Base-by-base conservation (phyloP, 495 filamentous ascomycete genomes). In the Penicillium longicatenatum region DNA sequence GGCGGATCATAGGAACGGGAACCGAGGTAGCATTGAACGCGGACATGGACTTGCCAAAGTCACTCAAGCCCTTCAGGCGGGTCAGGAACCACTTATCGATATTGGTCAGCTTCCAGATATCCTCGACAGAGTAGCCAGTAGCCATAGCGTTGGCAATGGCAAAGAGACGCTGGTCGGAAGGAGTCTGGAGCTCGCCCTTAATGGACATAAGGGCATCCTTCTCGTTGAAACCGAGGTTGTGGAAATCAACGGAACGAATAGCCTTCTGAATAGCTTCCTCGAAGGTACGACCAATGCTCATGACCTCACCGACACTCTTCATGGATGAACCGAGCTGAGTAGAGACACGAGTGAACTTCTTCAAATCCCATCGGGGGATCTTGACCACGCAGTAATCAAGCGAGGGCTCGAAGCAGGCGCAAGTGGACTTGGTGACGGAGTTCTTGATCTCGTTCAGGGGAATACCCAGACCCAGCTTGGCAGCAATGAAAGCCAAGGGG, bases 241-340 rank as follows among this genome's bases (percentile, higher is more conserved):
- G 86, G 79, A 88, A 93, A 72, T 98, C 94, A 54, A 98, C 91
- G 21, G 91, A 87, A 30, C 94, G 86, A 64, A 98, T 98, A 22
- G 94, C 94, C 71, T 98, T 98, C 69, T 98, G 94, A 35, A 98
- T 97, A 14, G 94, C 94, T 75, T 98, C 94, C 73, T 98, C 94
- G 57, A 98, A 98, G 0, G 91, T 95, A 60, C 94, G 80, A 55
- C 94, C 94, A 66, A 98, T 97, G 65, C 89, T 92, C 94, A 98
- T 98, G 54, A 98, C 94, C 71, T 98, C 94, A 65, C 94, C 94
- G 44, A 98, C 92, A 81, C 91, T 96, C 89, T 98, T 98, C 94
- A 98, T 98, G 14, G 94, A 97, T 8, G 94, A 98, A 33, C 89
- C 91, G 7, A 98, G 86, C 74, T 92, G 86, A 4, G 92, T 97